Conservation (phyloP, 2,329 filamentous ascomycete genomes). For the Diplocarpon rosae region DNA sequence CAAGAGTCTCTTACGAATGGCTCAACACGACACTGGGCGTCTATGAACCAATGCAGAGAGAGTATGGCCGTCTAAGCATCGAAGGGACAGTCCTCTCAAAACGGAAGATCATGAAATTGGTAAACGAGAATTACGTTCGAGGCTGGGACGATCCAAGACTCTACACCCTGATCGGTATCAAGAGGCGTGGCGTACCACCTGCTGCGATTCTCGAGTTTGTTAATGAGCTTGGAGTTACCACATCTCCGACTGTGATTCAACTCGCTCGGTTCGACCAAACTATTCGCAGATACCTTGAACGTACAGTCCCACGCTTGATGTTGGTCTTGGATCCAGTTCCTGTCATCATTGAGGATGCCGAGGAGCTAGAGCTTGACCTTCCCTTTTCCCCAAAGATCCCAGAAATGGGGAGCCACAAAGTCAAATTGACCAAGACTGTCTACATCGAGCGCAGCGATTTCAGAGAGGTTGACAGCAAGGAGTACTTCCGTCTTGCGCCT, state of each 20-base stretch:
- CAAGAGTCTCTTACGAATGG: slow-evolving; percentile 82
- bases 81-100: slow-evolving; percentile 82
- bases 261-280: slow-evolving; percentile 74
- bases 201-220: slow-evolving; percentile 84
- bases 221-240: slow-evolving; percentile 84
- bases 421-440: slow-evolving; percentile 61
- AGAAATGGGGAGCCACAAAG: slow-evolving; percentile 47
- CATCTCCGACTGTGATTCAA: slow-evolving; percentile 67
- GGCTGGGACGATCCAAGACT: slow-evolving; percentile 88
- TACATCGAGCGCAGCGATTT: slow-evolving; percentile 81
- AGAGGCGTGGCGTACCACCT: slow-evolving; percentile 75
- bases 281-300: slow-evolving; percentile 77
- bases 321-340: slow-evolving; percentile 77
- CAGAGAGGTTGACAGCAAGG: slow-evolving; percentile 57
- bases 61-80: slow-evolving; percentile 69
- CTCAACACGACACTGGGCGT: slow-evolving; percentile 71
- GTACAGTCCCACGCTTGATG: slow-evolving; percentile 80
- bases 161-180: slow-evolving; percentile 76
- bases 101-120: slow-evolving; percentile 69
- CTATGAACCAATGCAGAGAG: slow-evolving; percentile 89
- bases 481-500: slow-evolving; percentile 70
- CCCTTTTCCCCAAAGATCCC: slow-evolving; percentile 79
- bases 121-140: slow-evolving; percentile 65
- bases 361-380: slow-evolving; percentile 56
- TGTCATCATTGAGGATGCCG: slow-evolving; percentile 69